Percentiles rank a stretch among this genome's conserved stretches.
These are phyloP conservation scores for Allium cepa DNA, from an alignment of 106 monocot species.

Conservation along the genomic window DNA sequence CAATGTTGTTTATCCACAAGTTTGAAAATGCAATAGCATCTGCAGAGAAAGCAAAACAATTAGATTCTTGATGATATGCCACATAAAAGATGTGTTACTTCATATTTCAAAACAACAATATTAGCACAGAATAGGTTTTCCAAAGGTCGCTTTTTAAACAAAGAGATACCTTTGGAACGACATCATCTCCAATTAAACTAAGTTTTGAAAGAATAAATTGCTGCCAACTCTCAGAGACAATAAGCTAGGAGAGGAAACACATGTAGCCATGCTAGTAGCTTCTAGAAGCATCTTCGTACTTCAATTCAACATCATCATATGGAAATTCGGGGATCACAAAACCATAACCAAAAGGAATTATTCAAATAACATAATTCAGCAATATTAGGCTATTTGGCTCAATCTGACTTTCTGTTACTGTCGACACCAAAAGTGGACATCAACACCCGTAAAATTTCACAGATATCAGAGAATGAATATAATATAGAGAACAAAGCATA, in stretches of 20 bases:
- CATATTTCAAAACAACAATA: too few relatives aligned
- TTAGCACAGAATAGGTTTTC: too few relatives aligned
- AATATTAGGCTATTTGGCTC: conserved; percentile 40
- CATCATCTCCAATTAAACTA: conserved; percentile 60
- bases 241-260: conserved; percentile 63
- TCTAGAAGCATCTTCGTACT: conserved; percentile 83
- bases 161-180: conserved; percentile 52
- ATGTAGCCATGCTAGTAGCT: conserved; percentile 75
- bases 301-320: conserved; percentile 68
- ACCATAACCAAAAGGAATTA: conserved; percentile 95
- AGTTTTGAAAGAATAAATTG: conserved; percentile 59
- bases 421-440: too few relatives aligned
- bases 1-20: conserved; percentile 14
- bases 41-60: conserved; percentile 57
- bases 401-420: conserved; percentile 55
- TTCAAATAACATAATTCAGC: conserved; percentile 79
- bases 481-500: too few relatives aligned
- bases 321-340: conserved; percentile 80
- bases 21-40: conserved; percentile 58
- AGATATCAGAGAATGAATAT: too few relatives aligned
- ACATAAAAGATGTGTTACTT: conserved; percentile 2
- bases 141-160: too few relatives aligned
- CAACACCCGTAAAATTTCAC: too few relatives aligned
- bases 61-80: conserved; percentile 28
- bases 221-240: conserved; percentile 81